Evolutionary conservation across 2,329 filamentous ascomycete genomes (phyloP), one percentile per base, ranked within the genome.

Genomic region (Fusarium sp.): DNA sequence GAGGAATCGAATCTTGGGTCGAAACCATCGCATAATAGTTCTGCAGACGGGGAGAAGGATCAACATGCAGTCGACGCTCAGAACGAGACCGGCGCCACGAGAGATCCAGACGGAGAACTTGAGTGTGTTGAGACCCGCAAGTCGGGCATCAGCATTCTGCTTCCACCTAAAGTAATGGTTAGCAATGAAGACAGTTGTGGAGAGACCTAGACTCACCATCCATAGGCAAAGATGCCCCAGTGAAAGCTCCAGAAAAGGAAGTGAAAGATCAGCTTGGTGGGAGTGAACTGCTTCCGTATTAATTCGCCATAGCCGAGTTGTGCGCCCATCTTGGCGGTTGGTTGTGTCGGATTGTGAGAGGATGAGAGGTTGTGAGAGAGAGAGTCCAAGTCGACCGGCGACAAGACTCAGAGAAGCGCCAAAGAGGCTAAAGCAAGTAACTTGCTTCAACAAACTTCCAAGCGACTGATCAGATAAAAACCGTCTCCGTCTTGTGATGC

Each of bases 11-110:
- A 98, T 84, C 86, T 97, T 97, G 29, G 96, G 96, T 73, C 96
- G 90, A 66, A 98, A 83, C 80, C 91, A 93, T 81, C 94, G 91
- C 80, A 99, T 89, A 35, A 98, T 85, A 69, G 96, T 98, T 76
- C 96, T 90, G 87, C 96, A 99, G 87, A 99, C 98, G 8, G 96
- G 96, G 69, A 99, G 87, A 31, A 99, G 85, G 78, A 99, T 98
- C 74, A 98, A 87, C 80, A 94, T 93, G 65, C 91, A 91, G 84
- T 99, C 95, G 64, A 98, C 89, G 1, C 92, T 93, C 69, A 99
- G 87, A 7, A 94, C 93, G 45, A 99, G 85, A 78, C 95, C 96
- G 62, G 96, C 96, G 81, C 96, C 96, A 87, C 96, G 91, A 31
- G 96, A 98, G 68, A 98, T 90, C 96, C 96, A 99, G 65, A 99